A percentile compares a stretch with the other conserved stretches of the same genome.
These are phyloP conservation scores for Solanum aculeatissimum DNA, from an alignment of 305 asterid species.

Conservation along the genomic window DNA sequence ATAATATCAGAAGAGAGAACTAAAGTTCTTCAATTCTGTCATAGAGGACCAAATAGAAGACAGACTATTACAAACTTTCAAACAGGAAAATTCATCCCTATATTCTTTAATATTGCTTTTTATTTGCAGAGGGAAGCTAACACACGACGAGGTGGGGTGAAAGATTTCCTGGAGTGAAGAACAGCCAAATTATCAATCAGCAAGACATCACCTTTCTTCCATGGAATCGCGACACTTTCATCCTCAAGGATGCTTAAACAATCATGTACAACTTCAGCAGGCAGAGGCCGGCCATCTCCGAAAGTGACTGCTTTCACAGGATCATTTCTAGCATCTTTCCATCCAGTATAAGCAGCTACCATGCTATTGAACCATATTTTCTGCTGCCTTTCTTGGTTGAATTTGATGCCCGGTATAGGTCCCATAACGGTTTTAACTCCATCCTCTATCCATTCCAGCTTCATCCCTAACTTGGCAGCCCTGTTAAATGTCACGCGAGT, in stretches of 20 bases:
- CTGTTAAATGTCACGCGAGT: constrained; percentile 13
- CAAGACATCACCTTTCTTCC: constrained; percentile 70
- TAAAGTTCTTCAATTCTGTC: background rate
- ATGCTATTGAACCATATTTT: constrained; percentile 90
- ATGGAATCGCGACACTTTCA: constrained; percentile 64
- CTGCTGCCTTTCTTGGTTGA: constrained; percentile 42
- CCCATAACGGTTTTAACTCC: constrained; percentile 75
- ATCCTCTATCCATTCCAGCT: constrained; percentile 69
- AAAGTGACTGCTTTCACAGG: constrained; percentile 75
- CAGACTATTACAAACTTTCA: background rate
- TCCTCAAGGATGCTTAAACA: constrained; percentile 63
- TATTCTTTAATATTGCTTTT: background rate
- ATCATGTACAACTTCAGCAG: constrained; percentile 45
- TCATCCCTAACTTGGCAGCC: constrained; percentile 74
- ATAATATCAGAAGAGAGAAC: background rate
- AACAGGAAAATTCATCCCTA: background rate
- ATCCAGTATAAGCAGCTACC: constrained; percentile 88
- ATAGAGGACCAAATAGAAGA: background rate
- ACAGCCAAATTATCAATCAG: constrained; percentile 74
- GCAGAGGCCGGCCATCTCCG: constrained; percentile 63
- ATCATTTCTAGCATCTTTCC: constrained; percentile 70
- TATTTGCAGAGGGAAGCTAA: constrained; percentile 83
- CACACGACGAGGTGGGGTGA: constrained; percentile 66
- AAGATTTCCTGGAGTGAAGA: constrained; percentile 69
- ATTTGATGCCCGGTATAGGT: constrained; percentile 71